A percentile compares a stretch with the other conserved stretches of the same genome.
Conservation (phyloP, 2,329 filamentous ascomycete species). For the Chrysosporium queenslandicum region DNA sequence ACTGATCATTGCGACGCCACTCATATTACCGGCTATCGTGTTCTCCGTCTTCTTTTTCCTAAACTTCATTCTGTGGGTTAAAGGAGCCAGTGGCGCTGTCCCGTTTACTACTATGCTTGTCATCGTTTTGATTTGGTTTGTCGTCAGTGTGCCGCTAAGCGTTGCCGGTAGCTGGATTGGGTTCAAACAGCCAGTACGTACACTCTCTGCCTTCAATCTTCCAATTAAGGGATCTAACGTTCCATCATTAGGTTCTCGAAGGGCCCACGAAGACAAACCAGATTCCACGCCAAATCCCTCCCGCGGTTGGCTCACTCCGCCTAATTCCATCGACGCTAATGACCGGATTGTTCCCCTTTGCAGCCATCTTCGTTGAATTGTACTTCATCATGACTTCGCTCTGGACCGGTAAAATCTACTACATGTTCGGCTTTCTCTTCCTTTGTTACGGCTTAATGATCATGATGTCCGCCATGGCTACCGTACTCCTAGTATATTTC, state of each 20-base stretch:
- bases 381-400: slow-evolving; percentile 99
- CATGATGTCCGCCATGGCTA: slow-evolving; percentile 84
- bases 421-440: slow-evolving; percentile 99
- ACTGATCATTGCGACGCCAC: slow-evolving; percentile 78
- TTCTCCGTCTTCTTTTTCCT: slow-evolving; percentile 86
- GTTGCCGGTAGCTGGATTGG: slow-evolving; percentile 86
- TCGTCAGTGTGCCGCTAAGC: slow-evolving; percentile 88
- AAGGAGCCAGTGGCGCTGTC: slow-evolving; percentile 82
- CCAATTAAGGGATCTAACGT: slow-evolving; percentile 8
- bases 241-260: slow-evolving; percentile 47
- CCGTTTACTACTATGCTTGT: slow-evolving; percentile 96
- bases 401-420: slow-evolving; percentile 98
- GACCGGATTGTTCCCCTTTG: slow-evolving; percentile 86
- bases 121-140: slow-evolving; percentile 87
- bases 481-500: slow-evolving; percentile 92
- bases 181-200: slow-evolving; percentile 56
- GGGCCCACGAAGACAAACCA: slow-evolving; percentile 90
- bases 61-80: slow-evolving; percentile 92
- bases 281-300: slow-evolving; percentile 92
- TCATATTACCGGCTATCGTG: slow-evolving; percentile 75
- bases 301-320: slow-evolving; percentile 68
- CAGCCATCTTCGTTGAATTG: slow-evolving; percentile 93
- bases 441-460: slow-evolving; percentile 97
- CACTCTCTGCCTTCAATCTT: not conserved
- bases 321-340: slow-evolving; percentile 83